Conservation (phyloP, 2,329 filamentous ascomycete species). For the Coniochaeta prunicola region DNA sequence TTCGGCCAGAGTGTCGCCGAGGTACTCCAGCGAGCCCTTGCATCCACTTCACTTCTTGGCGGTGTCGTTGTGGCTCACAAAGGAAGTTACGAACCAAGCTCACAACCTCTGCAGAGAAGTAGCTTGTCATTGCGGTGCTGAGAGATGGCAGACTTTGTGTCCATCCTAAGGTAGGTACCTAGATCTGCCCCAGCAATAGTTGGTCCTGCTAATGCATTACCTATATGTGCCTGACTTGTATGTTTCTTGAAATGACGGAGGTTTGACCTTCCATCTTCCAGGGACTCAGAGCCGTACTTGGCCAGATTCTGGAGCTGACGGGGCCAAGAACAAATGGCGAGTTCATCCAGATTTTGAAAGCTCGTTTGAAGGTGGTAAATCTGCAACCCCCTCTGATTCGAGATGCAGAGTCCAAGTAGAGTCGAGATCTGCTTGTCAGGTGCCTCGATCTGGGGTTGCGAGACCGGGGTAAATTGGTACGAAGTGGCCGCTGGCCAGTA, state of each 20-base stretch:
- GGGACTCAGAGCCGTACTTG: constrained; percentile 5
- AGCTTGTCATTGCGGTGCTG: neutral
- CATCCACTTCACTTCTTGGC: neutral
- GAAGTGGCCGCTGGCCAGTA: too few relatives aligned
- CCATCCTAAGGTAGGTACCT: neutral
- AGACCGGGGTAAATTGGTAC: neutral
- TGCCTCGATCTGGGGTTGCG: neutral
- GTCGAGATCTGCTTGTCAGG: neutral
- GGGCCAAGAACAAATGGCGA: neutral
- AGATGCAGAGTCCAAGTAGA: neutral
- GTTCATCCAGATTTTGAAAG: neutral
- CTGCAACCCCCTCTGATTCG: neutral
- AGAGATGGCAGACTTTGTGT: neutral
- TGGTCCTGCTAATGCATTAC: neutral
- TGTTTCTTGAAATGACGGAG: constrained; percentile 14
- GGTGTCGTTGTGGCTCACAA: neutral
- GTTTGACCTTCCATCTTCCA: constrained; percentile 11
- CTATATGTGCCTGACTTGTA: constrained; percentile 17
- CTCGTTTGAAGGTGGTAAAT: neutral
- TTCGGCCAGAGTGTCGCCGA: constrained; percentile 21
- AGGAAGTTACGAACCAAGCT: neutral
- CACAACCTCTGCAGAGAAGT: neutral
- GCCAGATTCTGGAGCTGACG: neutral
- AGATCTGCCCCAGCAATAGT: neutral
- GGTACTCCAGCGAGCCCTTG: constrained; percentile 10